Evolutionary conservation across 345 rosid species (phyloP).

Genomic region (Mercurialis annua): DNA sequence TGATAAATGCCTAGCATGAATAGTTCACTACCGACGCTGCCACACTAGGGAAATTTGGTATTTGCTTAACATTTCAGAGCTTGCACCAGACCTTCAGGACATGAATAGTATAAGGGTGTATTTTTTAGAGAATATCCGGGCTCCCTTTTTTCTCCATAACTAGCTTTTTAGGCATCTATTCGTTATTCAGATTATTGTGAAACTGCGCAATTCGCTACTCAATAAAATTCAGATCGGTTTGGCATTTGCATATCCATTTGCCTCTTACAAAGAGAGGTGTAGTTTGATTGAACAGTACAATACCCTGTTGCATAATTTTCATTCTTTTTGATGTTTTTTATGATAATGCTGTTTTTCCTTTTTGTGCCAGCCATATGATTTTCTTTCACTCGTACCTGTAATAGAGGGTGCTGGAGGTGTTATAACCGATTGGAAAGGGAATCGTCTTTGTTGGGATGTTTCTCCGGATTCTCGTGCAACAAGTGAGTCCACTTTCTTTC

Average conservation of each 20-base stretch:
- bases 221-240: not conserved
- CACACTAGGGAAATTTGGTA: no score
- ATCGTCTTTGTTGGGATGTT: constrained; percentile 71
- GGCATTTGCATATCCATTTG: not conserved
- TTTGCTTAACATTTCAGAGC: not conserved
- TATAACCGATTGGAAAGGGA: constrained; percentile 82
- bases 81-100: not conserved
- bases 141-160: not conserved
- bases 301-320: not conserved
- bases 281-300: not conserved
- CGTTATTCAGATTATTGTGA: not conserved
- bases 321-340: not conserved
- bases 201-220: not conserved
- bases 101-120: not conserved
- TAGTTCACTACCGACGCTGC: not conserved
- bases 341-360: not conserved
- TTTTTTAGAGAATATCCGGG: not conserved
- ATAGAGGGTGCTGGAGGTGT: constrained; percentile 90
- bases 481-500: constrained; percentile 37
- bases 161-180: not conserved
- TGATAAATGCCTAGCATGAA: not conserved
- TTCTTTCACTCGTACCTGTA: constrained; percentile 84
- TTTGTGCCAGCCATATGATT: constrained; percentile 77
- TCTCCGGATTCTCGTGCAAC: constrained; percentile 52
- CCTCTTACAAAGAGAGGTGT: not conserved